These are phyloP conservation scores for Phaeotremella skinneri DNA, from an alignment of 768 basidiomycete species.

Conservation along the genomic window DNA sequence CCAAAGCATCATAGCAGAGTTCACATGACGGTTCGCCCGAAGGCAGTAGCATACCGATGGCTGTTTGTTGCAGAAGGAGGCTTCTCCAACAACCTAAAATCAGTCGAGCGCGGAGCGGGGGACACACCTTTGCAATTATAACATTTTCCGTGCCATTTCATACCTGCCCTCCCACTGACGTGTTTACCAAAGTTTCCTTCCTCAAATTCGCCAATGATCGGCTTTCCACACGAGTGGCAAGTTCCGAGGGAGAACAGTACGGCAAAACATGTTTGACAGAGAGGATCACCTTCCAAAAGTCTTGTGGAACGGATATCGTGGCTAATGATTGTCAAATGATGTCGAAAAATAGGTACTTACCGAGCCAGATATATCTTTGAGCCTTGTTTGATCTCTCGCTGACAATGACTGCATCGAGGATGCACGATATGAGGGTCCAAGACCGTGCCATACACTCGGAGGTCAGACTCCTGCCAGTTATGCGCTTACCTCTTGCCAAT, in stretches of 20 bases:
- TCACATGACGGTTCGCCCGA: neutral
- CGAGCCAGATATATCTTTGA: constrained; percentile 11
- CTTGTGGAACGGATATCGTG: neutral
- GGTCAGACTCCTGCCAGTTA: neutral
- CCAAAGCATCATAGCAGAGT: neutral
- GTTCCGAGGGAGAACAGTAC: constrained; percentile 5
- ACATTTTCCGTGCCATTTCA: constrained; percentile 17
- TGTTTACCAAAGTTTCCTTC: constrained; percentile 12
- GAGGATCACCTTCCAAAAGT: neutral
- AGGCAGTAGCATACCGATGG: neutral
- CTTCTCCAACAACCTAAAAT: neutral
- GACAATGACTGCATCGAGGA: constrained; percentile 10
- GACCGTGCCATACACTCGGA: constrained; percentile 13
- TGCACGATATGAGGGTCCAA: constrained; percentile 5
- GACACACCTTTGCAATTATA: constrained; percentile 16
- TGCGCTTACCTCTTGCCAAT: constrained; percentile 16
- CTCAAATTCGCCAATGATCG: constrained; percentile 16
- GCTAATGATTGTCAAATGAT: neutral
- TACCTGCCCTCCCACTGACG: neutral
- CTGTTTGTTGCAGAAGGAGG: neutral
- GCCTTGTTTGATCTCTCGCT: neutral
- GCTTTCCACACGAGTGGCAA: constrained; percentile 4
- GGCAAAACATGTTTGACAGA: constrained; percentile 13
- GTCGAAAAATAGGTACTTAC: constrained; percentile 4
- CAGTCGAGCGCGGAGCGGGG: neutral